These are phyloP conservation scores for Phytophthora pistaciae DNA, from an alignment of 352 stramenopile species.

Conservation along the genomic window DNA sequence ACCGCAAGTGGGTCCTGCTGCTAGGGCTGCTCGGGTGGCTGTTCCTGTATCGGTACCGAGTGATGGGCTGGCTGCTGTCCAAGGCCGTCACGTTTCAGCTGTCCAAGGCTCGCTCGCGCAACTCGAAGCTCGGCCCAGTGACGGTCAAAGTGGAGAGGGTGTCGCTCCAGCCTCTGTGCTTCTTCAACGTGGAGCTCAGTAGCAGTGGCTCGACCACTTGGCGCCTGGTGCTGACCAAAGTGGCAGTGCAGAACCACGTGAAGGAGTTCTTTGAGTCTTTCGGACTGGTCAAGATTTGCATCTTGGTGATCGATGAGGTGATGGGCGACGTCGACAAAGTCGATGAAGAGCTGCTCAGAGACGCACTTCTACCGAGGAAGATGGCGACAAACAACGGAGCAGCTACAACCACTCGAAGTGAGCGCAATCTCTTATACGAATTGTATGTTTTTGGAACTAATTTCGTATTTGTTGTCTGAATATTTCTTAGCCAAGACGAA, in stretches of 20 bases:
- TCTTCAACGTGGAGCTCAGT: conserved; percentile 59
- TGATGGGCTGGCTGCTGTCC: conserved; percentile 62
- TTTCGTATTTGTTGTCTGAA: neutral
- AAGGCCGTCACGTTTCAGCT: conserved; percentile 50
- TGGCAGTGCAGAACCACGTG: conserved; percentile 60
- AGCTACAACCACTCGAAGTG: conserved; percentile 8
- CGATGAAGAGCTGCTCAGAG: conserved; percentile 46
- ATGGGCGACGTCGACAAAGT: conserved; percentile 43
- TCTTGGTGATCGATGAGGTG: conserved; percentile 64
- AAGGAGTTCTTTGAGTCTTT: conserved; percentile 80
- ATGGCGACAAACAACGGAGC: neutral
- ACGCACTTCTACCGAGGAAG: conserved; percentile 31
- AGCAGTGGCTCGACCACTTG: conserved; percentile 34
- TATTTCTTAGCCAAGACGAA: conserved; percentile 38
- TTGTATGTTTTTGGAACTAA: neutral
- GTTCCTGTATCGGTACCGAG: conserved; percentile 67
- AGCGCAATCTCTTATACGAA: neutral
- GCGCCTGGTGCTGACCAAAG: conserved; percentile 52
- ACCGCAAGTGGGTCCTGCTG: conserved; percentile 73
- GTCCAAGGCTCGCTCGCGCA: conserved; percentile 25
- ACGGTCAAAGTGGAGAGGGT: conserved; percentile 56
- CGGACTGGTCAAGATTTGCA: conserved; percentile 74
- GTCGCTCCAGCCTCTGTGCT: conserved; percentile 48
- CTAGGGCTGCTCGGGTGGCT: conserved; percentile 42
- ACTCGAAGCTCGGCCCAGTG: conserved; percentile 21